phyloP scores from a whole-genome alignment of 352 stramenopile species.

The Pythium dissimile region DNA sequence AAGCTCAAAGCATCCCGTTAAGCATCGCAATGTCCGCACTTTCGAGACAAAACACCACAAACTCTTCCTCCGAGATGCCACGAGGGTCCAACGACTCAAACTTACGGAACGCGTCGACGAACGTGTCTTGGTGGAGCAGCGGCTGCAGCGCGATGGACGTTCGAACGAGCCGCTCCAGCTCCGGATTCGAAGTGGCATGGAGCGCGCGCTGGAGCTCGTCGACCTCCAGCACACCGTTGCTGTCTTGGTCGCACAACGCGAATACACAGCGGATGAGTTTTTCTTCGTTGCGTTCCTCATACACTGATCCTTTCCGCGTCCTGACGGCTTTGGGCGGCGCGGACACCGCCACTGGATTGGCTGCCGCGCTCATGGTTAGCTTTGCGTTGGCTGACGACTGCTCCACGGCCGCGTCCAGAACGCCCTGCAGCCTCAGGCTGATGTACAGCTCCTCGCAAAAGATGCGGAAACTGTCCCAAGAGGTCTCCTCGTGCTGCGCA shows the following conservation, averaged over 20 bases:
- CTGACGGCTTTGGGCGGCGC: too few relatives aligned
- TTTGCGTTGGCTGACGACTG: too few relatives aligned
- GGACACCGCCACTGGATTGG: too few relatives aligned
- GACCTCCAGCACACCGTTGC: constrained; percentile 57
- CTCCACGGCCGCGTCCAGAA: constrained; percentile 18
- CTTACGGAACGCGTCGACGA: constrained; percentile 57
- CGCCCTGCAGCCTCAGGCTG: constrained; percentile 35
- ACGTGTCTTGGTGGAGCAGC: constrained; percentile 51
- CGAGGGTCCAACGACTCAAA: constrained; percentile 55
- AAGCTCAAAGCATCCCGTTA: constrained; percentile 34
- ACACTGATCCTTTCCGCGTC: background rate
- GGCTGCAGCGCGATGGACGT: constrained; percentile 51
- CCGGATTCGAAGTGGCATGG: constrained; percentile 24
- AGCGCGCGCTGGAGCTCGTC: constrained; percentile 51
- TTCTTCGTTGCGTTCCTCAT: constrained; percentile 30
- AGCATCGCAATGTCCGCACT: constrained; percentile 45
- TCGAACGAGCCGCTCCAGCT: constrained; percentile 33
- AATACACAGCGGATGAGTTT: constrained; percentile 52
- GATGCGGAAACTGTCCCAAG: constrained; percentile 47
- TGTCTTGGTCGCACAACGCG: constrained; percentile 48
- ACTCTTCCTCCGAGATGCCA: constrained; percentile 67
- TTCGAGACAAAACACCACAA: constrained; percentile 72
- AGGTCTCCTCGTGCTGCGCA: constrained; percentile 29
- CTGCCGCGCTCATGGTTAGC: too few relatives aligned
- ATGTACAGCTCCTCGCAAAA: constrained; percentile 50